Base-by-base conservation (phyloP, 768 basidiomycete species). In the Lactarius tabidus region DNA sequence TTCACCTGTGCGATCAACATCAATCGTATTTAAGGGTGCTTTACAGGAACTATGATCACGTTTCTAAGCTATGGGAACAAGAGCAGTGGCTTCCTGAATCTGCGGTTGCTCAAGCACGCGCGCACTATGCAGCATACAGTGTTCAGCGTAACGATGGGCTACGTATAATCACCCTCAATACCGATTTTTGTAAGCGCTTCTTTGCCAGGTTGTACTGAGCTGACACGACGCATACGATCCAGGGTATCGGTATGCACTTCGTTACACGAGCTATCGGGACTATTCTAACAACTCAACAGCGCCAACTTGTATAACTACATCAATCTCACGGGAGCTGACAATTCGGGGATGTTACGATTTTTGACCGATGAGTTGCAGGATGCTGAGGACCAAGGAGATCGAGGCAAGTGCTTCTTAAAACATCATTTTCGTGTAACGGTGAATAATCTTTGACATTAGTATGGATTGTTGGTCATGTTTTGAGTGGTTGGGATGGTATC, bases 281-380 rank as follows among this genome's bases (percentile, higher is more conserved):
- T 23, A n/a, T 54, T 10, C 39, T 18, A 39, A 51, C 43, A 56
- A 18, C 51, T 51, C 61, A 15, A 68, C 67, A 85, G 85, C 56
- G 78, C 85, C 14, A 92, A 92, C 72, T 85, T 17, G 68, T 89
- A 90, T 76, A 88, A 87, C 73, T 92, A 87, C 71, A 86, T 91
- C 75, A 89, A 91, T 70, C 80, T 89, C 71, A 85, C 85, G 28
- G 73, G 82, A 29, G 82, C 86, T 14, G 90, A 92, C 73, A 78
- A 79, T 45, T 90, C 87, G 52, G 89, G 90, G 26, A 88, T 91
- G 85, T 77, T 91, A 69, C 80, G 87, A 41, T 91, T 90, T 75
- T 70, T 92, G 67, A 91, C 90, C 7, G 85, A 90, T 65, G 88
- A 91, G 72, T 76, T 91, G 17, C 90, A 92, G 73, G 85, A 79